Percentiles rank a stretch among this genome's conserved stretches.
Conservation (phyloP, 345 rosid genomes). For the Aquilaria yunnanensis region DNA sequence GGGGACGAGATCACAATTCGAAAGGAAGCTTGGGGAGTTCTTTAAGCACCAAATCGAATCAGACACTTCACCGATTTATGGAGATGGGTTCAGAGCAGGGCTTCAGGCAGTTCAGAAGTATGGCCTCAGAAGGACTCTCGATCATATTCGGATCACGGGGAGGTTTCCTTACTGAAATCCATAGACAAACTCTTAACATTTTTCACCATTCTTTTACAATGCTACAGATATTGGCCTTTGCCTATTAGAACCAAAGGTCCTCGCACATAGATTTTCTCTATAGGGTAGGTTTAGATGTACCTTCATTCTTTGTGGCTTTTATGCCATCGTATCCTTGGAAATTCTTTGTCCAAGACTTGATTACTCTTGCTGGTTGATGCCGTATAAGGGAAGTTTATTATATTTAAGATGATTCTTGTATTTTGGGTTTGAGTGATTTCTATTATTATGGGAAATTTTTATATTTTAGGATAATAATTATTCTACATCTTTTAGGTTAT, state of each 20-base stretch:
- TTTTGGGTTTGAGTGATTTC: no score
- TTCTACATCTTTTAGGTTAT: no score
- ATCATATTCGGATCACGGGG: constrained; percentile 77
- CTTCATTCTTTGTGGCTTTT: constrained; percentile 12
- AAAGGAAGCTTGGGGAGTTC: constrained; percentile 85
- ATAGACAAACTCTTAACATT: neutral
- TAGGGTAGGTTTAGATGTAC: constrained; percentile 3
- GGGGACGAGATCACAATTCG: constrained; percentile 58
- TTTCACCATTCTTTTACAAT: constrained; percentile 11
- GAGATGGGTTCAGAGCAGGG: constrained; percentile 86
- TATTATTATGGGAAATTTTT: no score
- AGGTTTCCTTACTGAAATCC: constrained; percentile 55
- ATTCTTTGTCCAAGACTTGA: no score
- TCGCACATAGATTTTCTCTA: constrained; percentile 6
- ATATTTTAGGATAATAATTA: no score
- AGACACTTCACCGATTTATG: constrained; percentile 81
- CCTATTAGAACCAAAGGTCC: constrained; percentile 15
- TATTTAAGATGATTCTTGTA: no score
- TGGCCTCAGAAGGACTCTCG: constrained; percentile 69
- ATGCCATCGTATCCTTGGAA: neutral
- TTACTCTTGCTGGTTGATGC: no score
- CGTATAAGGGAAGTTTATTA: no score
- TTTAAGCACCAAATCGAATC: constrained; percentile 87
- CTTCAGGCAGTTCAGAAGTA: constrained; percentile 56
- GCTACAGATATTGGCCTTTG: constrained; percentile 15